These are phyloP conservation scores for Hypoxylon fuscum DNA, from an alignment of 495 filamentous ascomycete genomes.

Conservation along the genomic window DNA sequence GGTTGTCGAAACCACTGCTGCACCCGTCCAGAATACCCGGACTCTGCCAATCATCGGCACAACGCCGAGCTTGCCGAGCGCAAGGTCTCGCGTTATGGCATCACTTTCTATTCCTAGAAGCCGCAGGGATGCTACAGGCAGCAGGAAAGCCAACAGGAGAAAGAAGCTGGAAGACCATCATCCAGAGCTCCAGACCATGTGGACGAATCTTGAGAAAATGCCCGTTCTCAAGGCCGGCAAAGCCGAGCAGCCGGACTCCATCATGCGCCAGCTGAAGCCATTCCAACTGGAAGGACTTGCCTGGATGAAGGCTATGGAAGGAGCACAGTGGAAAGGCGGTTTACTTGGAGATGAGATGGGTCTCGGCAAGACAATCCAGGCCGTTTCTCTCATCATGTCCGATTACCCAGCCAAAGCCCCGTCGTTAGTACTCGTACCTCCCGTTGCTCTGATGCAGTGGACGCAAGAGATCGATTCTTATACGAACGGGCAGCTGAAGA, in stretches of 20 bases:
- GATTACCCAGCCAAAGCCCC: constrained; percentile 86
- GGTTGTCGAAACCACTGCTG: neutral
- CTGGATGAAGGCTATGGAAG: constrained; percentile 92
- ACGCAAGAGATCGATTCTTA: constrained; percentile 91
- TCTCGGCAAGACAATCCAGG: constrained; percentile 98
- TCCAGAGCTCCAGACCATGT: constrained; percentile 82
- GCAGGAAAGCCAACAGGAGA: constrained; percentile 26
- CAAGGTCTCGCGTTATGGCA: no score
- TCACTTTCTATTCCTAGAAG: neutral
- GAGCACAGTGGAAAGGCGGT: constrained; percentile 84
- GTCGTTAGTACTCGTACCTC: constrained; percentile 89
- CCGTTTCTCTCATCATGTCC: constrained; percentile 96
- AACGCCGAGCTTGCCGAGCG: no score
- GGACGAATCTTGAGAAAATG: constrained; percentile 74
- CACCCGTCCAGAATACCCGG: neutral
- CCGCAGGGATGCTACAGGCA: no score
- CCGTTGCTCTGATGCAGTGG: constrained; percentile 98
- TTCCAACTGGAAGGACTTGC: constrained; percentile 94
- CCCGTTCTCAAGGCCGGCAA: constrained; percentile 70
- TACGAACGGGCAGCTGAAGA: constrained; percentile 87
- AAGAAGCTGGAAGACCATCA: constrained; percentile 77
- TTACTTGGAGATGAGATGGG: constrained; percentile 97
- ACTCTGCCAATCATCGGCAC: neutral
- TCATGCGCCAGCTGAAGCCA: constrained; percentile 82
- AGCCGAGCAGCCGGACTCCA: constrained; percentile 78